Evolutionary conservation across 2,329 filamentous ascomycete species (phyloP), one percentile per base, ranked within the genome.

Genomic region (Colletotrichum gigasporum): DNA sequence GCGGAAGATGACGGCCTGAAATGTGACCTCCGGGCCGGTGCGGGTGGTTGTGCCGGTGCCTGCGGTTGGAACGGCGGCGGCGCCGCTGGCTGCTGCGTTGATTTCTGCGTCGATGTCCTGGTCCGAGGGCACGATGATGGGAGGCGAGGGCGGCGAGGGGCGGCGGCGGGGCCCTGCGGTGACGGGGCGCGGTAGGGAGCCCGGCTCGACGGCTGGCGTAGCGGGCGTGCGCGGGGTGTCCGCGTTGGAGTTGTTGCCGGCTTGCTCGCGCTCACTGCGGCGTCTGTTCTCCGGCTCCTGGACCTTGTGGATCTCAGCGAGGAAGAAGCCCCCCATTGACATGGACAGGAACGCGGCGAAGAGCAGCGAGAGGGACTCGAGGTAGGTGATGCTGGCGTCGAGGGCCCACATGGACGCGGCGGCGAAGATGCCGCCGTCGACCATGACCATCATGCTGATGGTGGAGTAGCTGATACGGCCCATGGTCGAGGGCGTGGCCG

Each of bases 401-500:
- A 87, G 80, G 53, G 82, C 83, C 85, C 82, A 88, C 3, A 79
- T 85, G 10, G 79, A 81, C n/a, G 83, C 83, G n/a, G 80, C 81
- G 2, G 80, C 79, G 67, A 90, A 89, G 3, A 85, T 79, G 67
- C 90, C 79, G 10, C 86, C 86, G 69, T 91, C 89, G 14, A 86
- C 85, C 61, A 90, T 78, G 30, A 89, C 78, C 85, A 91, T 90
- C 67, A 85, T 82, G 52, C 82, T 82, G 22, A 85, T 81, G 0
- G 88, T 90, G 72, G 84, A 84, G 72, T 91, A 88, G 74, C 88
- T 91, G 69, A 91, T 83, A 16, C 89, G 82, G 3, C 87, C 88
- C 69, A 90, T 80, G 2, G 88, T 91, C 0, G 89, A 91, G 3
- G 89, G 89, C 7, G 89, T 91, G 47, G 82, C 88, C 1, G 88